These are phyloP conservation scores for Chlamydomonas reinhardtii DNA, from an alignment of 163 green algal genomes.

Conservation along the genomic window DNA sequence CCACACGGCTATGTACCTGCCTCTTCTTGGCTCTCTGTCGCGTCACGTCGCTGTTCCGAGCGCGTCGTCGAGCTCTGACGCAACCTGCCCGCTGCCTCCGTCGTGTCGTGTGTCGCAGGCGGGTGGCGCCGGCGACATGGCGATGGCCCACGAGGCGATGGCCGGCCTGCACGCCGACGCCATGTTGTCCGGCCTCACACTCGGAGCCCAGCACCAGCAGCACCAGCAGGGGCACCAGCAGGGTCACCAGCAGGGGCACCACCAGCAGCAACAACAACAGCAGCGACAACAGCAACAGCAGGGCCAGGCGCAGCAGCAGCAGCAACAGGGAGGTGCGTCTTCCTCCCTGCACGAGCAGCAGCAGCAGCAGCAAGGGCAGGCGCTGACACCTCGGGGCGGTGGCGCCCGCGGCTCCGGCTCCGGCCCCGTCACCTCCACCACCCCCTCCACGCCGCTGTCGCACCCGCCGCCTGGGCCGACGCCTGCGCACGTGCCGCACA, in stretches of 20 bases:
- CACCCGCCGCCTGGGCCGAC: too few relatives aligned
- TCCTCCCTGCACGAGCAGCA: neutral
- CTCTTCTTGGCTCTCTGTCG: neutral
- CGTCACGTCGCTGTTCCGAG: neutral
- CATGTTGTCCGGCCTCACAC: neutral
- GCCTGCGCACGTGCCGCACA: neutral
- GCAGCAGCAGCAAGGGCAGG: too few relatives aligned
- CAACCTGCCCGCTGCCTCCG: too few relatives aligned
- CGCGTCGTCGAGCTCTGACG: too few relatives aligned
- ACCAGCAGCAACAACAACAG: neutral
- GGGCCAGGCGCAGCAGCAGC: neutral
- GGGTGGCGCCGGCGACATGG: neutral
- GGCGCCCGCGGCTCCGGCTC: too few relatives aligned
- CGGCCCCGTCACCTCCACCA: too few relatives aligned
- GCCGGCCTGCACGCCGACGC: constrained; percentile 17
- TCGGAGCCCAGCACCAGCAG: neutral
- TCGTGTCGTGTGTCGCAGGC: too few relatives aligned
- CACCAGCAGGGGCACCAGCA: neutral
- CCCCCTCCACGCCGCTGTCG: too few relatives aligned
- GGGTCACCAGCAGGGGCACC: neutral
- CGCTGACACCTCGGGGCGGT: too few relatives aligned
- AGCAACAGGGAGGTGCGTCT: neutral
- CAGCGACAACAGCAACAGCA: too few relatives aligned
- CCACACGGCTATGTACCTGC: too few relatives aligned
- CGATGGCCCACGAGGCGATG: constrained; percentile 20